phyloP scores from a whole-genome alignment of 306 rosid genomes.

The Astragalus membranaceus region DNA sequence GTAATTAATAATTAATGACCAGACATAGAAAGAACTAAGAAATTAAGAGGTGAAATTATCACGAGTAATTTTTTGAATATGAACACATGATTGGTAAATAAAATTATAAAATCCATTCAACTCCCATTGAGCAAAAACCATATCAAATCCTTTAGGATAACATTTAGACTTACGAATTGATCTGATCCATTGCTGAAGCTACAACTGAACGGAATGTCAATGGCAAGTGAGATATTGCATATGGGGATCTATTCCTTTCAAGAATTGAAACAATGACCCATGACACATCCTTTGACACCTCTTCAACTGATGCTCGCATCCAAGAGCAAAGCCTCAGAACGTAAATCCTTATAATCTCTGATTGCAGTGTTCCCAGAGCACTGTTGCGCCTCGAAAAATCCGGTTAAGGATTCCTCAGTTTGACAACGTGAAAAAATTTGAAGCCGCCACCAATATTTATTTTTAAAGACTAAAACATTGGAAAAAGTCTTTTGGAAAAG shows the following conservation, averaged over 20 bases:
- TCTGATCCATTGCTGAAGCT: constrained; percentile 83
- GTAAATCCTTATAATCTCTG: constrained; percentile 77
- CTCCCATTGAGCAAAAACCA: not conserved
- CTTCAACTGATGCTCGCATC: constrained; percentile 85
- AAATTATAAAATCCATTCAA: not conserved
- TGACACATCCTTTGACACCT: constrained; percentile 76
- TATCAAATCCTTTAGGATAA: not conserved
- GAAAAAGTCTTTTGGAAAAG: too few species aligned
- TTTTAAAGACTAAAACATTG: too few species aligned
- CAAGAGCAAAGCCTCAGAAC: constrained; percentile 90
- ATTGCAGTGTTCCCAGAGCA: constrained; percentile 62
- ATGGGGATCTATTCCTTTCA: constrained; percentile 92
- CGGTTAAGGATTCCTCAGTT: too few species aligned
- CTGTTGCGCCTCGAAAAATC: too few species aligned
- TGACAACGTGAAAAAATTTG: too few species aligned
- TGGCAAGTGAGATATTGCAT: constrained; percentile 84
- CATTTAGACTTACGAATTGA: constrained; percentile 65
- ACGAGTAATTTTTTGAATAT: not conserved
- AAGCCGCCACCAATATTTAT: too few species aligned
- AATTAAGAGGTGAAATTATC: not conserved
- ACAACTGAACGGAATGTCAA: constrained; percentile 70
- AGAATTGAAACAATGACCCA: constrained; percentile 89
- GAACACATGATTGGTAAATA: not conserved
- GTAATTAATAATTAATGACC: not conserved
- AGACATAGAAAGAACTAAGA: not conserved